These are phyloP conservation scores for Tillandsia fasciculata DNA, from an alignment of 176 grass and related monocot genomes.

Conservation along the genomic window DNA sequence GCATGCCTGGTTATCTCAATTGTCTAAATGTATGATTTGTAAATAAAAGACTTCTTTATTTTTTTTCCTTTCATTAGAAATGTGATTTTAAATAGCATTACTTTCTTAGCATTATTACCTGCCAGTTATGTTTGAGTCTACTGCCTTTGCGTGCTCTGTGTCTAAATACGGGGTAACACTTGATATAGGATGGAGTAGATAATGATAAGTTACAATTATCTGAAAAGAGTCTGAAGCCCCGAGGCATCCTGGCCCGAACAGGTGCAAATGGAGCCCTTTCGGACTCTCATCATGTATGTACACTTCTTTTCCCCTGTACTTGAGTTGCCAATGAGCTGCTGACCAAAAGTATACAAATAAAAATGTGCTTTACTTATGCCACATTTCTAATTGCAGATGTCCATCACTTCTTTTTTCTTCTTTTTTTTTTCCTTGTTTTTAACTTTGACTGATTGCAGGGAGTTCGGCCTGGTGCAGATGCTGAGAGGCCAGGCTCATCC, in stretches of 20 bases:
- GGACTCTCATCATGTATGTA: constrained; percentile 27
- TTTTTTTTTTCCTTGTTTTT: constrained; percentile 10
- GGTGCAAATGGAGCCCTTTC: constrained; percentile 34
- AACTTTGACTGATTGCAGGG: constrained; percentile 24
- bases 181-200: constrained; percentile 45
- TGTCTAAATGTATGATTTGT: constrained; percentile 5
- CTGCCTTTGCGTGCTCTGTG: not conserved
- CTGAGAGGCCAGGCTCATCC: constrained; percentile 30
- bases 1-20: not conserved
- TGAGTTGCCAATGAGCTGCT: not conserved
- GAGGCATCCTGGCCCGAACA: constrained; percentile 51
- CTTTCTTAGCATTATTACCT: not conserved
- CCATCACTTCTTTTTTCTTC: not conserved
- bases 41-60: constrained; percentile 7
- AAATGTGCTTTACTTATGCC: not conserved
- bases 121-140: not conserved
- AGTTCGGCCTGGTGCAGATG: constrained; percentile 24
- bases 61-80: not conserved
- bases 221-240: constrained; percentile 53
- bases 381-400: constrained; percentile 8
- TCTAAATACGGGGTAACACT: not conserved
- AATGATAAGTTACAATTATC: constrained; percentile 43
- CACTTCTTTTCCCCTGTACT: constrained; percentile 8
- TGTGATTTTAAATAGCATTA: not conserved
- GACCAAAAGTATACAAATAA: not conserved